Conservation (phyloP, 768 basidiomycete species). For the Lactifluus volemus region DNA sequence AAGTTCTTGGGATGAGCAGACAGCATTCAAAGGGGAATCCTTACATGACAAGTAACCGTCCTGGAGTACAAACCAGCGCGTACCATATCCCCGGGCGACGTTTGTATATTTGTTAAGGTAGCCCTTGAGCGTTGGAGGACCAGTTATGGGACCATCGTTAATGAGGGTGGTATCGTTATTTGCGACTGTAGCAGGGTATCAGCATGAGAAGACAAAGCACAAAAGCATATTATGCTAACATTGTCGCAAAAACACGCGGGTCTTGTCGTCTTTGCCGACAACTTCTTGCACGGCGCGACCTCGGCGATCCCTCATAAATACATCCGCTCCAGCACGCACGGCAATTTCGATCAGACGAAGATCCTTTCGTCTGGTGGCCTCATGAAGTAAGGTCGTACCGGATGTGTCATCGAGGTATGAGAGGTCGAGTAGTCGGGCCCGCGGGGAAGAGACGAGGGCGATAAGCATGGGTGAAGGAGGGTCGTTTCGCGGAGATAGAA, state of each 20-base stretch:
- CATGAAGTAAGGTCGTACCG: slow-evolving; percentile 76
- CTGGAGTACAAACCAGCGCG: slow-evolving; percentile 88
- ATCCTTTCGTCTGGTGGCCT: slow-evolving; percentile 76
- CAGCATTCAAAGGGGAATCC: slow-evolving; percentile 24
- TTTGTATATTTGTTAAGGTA: slow-evolving; percentile 91
- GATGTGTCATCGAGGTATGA: slow-evolving; percentile 72
- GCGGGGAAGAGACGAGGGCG: slow-evolving; percentile 57
- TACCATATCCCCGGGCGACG: slow-evolving; percentile 82
- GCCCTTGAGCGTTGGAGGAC: slow-evolving; percentile 59
- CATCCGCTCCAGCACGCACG: slow-evolving; percentile 78
- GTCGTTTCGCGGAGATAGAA: slow-evolving; percentile 44
- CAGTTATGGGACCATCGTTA: slow-evolving; percentile 33
- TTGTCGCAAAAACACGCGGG: slow-evolving; percentile 75
- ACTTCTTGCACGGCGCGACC: slow-evolving; percentile 64
- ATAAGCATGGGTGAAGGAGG: slow-evolving; percentile 35
- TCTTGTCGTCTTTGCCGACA: slow-evolving; percentile 68
- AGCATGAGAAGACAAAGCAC: background rate
- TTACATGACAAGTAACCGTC: slow-evolving; percentile 77
- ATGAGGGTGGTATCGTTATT: slow-evolving; percentile 75
- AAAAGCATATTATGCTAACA: slow-evolving; percentile 39
- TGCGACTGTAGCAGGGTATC: slow-evolving; percentile 39
- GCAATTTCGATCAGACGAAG: slow-evolving; percentile 76
- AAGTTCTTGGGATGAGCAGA: background rate
- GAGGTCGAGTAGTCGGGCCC: slow-evolving; percentile 64
- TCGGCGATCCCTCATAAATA: slow-evolving; percentile 71